Conservation (phyloP, 352 stramenopile genomes). For the Phytophthora boehmeriae region DNA sequence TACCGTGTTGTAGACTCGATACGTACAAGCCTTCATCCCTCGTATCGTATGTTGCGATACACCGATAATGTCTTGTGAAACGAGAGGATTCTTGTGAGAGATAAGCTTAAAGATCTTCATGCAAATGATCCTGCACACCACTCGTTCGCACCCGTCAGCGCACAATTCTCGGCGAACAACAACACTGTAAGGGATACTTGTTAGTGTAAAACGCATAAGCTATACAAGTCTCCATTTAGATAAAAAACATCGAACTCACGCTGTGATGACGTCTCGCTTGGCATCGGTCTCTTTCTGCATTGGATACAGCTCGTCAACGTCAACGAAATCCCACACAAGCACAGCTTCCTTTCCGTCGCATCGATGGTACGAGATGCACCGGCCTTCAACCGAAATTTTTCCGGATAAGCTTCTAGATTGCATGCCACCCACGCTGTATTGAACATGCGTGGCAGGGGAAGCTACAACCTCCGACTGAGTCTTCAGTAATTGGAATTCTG, state of each 20-base stretch:
- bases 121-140: constrained; percentile 13
- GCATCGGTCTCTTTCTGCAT: neutral
- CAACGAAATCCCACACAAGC: constrained; percentile 13
- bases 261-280: constrained; percentile 7
- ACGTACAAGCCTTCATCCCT: neutral
- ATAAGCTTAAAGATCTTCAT: constrained; percentile 5
- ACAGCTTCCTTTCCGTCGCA: neutral
- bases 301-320: constrained; percentile 11
- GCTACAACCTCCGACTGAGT: constrained; percentile 1
- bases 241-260: constrained; percentile 1
- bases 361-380: constrained; percentile 8
- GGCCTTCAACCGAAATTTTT: constrained; percentile 2
- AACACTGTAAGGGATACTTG: constrained; percentile 5
- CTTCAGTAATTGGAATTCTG: constrained; percentile 5
- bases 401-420: constrained; percentile 5
- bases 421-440: constrained; percentile 1
- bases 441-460: constrained; percentile 1
- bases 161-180: constrained; percentile 15
- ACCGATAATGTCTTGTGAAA: neutral
- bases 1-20: neutral
- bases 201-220: neutral
- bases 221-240: neutral
- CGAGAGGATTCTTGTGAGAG: neutral
- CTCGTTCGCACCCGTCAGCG: constrained; percentile 14
- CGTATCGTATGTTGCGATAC: neutral